A percentile compares a stretch with the other conserved stretches of the same genome.
Conservation (phyloP, 768 basidiomycete species). For the Rhizopogon vulgaris region DNA sequence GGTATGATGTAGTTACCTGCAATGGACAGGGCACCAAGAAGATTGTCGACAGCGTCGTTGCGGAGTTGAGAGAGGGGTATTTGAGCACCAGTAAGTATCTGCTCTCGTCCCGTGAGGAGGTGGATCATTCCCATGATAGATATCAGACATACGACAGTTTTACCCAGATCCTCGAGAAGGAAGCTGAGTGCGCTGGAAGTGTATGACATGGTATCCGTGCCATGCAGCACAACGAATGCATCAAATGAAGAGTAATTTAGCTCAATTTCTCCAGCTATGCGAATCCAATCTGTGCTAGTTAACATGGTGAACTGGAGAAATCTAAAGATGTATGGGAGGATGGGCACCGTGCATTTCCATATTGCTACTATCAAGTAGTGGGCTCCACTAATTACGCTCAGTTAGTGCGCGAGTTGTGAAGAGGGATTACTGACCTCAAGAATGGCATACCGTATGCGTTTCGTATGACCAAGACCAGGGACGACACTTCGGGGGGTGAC, state of each 20-base stretch:
- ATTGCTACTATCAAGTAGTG: constrained; percentile 84
- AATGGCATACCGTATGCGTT: constrained; percentile 80
- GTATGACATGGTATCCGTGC: constrained; percentile 90
- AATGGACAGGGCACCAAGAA: constrained; percentile 82
- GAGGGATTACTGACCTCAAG: constrained; percentile 50
- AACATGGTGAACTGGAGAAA: constrained; percentile 2
- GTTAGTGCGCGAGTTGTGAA: neutral
- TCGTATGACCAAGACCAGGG: constrained; percentile 52
- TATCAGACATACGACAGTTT: constrained; percentile 75
- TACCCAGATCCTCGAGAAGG: constrained; percentile 87
- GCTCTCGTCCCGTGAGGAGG: neutral
- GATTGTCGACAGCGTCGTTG: constrained; percentile 93
- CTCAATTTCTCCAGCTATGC: constrained; percentile 88
- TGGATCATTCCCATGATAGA: neutral
- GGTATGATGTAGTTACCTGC: constrained; percentile 92
- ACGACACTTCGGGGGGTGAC: constrained; percentile 71
- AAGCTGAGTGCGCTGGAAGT: constrained; percentile 87
- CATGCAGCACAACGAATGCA: constrained; percentile 86
- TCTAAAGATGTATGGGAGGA: neutral
- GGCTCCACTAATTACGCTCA: constrained; percentile 59
- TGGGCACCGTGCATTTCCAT: constrained; percentile 69
- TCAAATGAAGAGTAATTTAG: constrained; percentile 84
- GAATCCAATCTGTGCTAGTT: constrained; percentile 67
- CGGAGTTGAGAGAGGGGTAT: constrained; percentile 86
- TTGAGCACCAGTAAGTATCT: constrained; percentile 92